These are phyloP conservation scores for Tolypocladium inflatum DNA, from an alignment of 2,329 filamentous ascomycete genomes.

Conservation along the genomic window DNA sequence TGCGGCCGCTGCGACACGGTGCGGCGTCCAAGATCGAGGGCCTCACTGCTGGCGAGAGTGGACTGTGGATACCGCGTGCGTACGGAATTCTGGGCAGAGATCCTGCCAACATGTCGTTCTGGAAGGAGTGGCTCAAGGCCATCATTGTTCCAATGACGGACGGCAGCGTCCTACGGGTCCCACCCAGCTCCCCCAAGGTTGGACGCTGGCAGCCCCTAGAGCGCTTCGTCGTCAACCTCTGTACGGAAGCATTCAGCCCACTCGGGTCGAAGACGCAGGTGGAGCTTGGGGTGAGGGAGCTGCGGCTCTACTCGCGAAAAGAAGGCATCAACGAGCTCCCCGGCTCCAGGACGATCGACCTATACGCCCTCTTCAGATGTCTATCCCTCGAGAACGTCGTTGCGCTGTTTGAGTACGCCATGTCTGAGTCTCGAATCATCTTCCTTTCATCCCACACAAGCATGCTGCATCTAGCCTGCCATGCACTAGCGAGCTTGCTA, in stretches of 20 bases:
- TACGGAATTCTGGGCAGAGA: constrained; percentile 90
- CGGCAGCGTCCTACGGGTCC: constrained; percentile 71
- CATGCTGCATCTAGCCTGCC: constrained; percentile 89
- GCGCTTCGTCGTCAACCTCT: constrained; percentile 93
- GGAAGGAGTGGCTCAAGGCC: constrained; percentile 97
- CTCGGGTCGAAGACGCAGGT: constrained; percentile 93
- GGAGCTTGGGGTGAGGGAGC: constrained; percentile 78
- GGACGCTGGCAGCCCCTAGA: constrained; percentile 95
- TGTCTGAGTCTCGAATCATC: constrained; percentile 91
- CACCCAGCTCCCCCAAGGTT: constrained; percentile 78
- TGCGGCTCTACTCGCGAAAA: constrained; percentile 85
- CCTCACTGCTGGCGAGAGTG: constrained; percentile 87
- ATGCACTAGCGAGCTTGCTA: constrained; percentile 74
- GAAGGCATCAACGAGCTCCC: constrained; percentile 91
- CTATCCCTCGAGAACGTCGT: constrained; percentile 89
- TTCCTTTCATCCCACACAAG: constrained; percentile 90
- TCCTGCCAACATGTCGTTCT: constrained; percentile 74
- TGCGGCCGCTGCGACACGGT: constrained; percentile 84
- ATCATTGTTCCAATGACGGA: constrained; percentile 94
- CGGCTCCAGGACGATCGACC: constrained; percentile 79
- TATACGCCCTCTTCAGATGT: constrained; percentile 86
- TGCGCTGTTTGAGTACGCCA: constrained; percentile 82
- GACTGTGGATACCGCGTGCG: constrained; percentile 88
- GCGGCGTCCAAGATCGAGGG: constrained; percentile 97
- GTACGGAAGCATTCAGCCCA: constrained; percentile 87